Conservation (phyloP, 345 rosid genomes). For the Diplotaxis tenuifolia region DNA sequence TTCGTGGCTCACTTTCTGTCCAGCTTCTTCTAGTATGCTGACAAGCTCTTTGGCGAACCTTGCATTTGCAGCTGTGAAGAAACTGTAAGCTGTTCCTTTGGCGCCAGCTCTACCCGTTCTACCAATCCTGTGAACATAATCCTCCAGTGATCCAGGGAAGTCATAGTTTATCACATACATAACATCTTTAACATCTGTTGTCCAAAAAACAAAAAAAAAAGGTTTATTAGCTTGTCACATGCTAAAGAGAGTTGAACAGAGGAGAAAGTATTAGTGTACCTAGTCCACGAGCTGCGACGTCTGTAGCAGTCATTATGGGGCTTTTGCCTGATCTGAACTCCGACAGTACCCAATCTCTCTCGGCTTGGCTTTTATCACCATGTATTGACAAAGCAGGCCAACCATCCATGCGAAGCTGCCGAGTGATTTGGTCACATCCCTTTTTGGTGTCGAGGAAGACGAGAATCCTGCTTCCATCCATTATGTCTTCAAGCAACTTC, state of each 20-base stretch:
- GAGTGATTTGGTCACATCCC: constrained; percentile 95
- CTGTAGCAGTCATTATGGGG: constrained; percentile 99
- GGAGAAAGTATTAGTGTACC: constrained; percentile 44
- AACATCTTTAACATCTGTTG: constrained; percentile 92
- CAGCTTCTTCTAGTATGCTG: constrained; percentile 91
- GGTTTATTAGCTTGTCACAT: not conserved
- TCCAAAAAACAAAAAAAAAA: constrained; percentile 25
- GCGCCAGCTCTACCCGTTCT: constrained; percentile 99
- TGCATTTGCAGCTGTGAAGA: constrained; percentile 96
- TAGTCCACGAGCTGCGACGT: constrained; percentile 99
- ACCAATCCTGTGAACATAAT: constrained; percentile 97
- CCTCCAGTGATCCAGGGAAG: constrained; percentile 98
- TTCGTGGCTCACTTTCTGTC: constrained; percentile 88
- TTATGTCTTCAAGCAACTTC: constrained; percentile 93
- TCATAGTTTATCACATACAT: constrained; percentile 94
- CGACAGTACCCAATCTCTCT: constrained; percentile 98
- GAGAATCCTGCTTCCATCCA: constrained; percentile 98
- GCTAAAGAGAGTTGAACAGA: not conserved
- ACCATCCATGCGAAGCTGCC: constrained; percentile 99
- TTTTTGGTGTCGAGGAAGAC: constrained; percentile 97
- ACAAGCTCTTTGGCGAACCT: constrained; percentile 93
- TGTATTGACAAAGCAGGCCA: constrained; percentile 99
- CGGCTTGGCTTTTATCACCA: constrained; percentile 99
- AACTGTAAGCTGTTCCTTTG: constrained; percentile 95
- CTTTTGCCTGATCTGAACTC: constrained; percentile 97